Percentiles rank a stretch among this genome's conserved stretches.
phyloP scores from a whole-genome alignment of 2,329 filamentous ascomycete genomes.

The Fusarium liriodendri region DNA sequence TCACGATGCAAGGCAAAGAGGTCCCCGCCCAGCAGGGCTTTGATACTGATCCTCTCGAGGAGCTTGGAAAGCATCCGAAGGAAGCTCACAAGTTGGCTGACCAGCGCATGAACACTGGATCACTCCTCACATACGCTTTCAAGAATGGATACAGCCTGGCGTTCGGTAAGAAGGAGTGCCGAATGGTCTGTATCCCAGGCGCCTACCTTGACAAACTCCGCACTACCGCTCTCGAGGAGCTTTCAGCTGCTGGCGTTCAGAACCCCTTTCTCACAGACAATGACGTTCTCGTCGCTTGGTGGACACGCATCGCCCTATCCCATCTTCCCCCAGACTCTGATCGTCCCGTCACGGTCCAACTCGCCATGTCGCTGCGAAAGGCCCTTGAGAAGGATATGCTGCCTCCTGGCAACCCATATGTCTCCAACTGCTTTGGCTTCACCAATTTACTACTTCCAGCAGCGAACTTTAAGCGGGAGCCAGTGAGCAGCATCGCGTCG shows the following conservation, averaged over 20 bases:
- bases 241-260: not conserved
- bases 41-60: not conserved
- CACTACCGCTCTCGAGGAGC: not conserved
- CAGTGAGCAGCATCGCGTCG: not conserved
- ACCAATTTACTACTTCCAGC: not conserved
- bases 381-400: not conserved
- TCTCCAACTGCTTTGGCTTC: not conserved
- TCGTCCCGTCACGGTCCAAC: not conserved
- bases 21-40: not conserved
- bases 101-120: not conserved
- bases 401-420: not conserved
- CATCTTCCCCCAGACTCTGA: constrained; percentile 1
- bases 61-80: constrained; percentile 6
- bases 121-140: constrained; percentile 4
- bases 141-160: constrained; percentile 10
- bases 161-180: constrained; percentile 11
- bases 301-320: constrained; percentile 13
- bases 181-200: constrained; percentile 24
- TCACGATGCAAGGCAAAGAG: not conserved
- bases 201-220: not conserved
- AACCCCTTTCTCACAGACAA: constrained; percentile 19
- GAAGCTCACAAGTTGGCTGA: not conserved
- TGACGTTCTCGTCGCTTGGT: constrained; percentile 20
- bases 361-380: not conserved
- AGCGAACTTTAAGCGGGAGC: not conserved